Conservation (phyloP, 1,139 yeast species). For the Candida sanyaensis region DNA sequence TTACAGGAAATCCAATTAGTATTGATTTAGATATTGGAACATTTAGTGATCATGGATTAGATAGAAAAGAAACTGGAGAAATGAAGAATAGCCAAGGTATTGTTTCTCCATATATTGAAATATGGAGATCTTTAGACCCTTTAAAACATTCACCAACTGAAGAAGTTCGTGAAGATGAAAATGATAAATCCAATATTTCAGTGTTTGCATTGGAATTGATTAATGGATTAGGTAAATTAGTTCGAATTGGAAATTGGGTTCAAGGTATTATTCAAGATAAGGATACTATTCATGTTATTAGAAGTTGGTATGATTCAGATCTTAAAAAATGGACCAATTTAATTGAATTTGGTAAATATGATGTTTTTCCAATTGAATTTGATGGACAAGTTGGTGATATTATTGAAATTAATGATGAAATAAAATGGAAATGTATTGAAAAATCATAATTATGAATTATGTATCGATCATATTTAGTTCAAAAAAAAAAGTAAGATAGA, state of each 20-base stretch:
- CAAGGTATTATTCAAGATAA: conserved; percentile 53
- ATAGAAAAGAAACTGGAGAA: conserved; percentile 53
- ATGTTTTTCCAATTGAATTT: conserved; percentile 27
- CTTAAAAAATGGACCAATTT: conserved; percentile 23
- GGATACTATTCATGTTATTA: conserved; percentile 28
- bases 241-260: conserved; percentile 54
- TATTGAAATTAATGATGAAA: not conserved
- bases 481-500: no score
- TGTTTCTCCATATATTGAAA: conserved; percentile 51
- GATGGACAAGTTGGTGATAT: conserved; percentile 17
- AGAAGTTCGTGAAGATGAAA: conserved; percentile 27
- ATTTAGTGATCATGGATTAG: conserved; percentile 42
- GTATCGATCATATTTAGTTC: not conserved
- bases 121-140: conserved; percentile 59
- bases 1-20: conserved; percentile 21
- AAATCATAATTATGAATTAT: not conserved
- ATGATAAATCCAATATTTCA: not conserved
- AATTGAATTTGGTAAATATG: conserved; percentile 28
- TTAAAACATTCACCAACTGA: conserved; percentile 26
- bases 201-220: conserved; percentile 22
- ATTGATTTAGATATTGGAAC: conserved; percentile 45
- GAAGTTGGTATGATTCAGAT: conserved; percentile 22
- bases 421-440: conserved; percentile 9
- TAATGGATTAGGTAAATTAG: conserved; percentile 41
- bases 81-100: conserved; percentile 53